Conservation (phyloP, 352 stramenopile species). For the Globisporangium viniferum region DNA sequence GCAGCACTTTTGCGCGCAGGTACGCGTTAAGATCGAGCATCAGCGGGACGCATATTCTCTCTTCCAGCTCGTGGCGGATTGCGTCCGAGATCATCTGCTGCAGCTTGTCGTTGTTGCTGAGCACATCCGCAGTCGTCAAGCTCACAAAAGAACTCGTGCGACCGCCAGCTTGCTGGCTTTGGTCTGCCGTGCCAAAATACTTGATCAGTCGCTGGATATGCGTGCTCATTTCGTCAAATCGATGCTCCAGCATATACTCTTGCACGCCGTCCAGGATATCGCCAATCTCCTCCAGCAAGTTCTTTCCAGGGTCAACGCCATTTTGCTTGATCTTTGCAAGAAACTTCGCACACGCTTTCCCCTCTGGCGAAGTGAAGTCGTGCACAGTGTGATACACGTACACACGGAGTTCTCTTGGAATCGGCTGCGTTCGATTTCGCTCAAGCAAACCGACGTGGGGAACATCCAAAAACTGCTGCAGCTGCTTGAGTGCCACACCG, state of each 20-base stretch:
- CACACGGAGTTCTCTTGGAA: slow-evolving; percentile 69
- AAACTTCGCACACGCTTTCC: slow-evolving; percentile 78
- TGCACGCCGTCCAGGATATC: slow-evolving; percentile 80
- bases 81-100: slow-evolving; percentile 77
- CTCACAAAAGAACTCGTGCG: slow-evolving; percentile 72
- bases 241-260: slow-evolving; percentile 86
- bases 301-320: slow-evolving; percentile 41
- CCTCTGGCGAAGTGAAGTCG: slow-evolving; percentile 70
- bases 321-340: slow-evolving; percentile 51
- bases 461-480: slow-evolving; percentile 81
- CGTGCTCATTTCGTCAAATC: slow-evolving; percentile 71
- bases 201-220: slow-evolving; percentile 67
- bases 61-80: slow-evolving; percentile 81
- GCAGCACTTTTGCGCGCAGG: slow-evolving; percentile 43
- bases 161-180: slow-evolving; percentile 13
- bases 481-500: slow-evolving; percentile 68
- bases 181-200: slow-evolving; percentile 22
- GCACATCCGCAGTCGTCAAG: slow-evolving; percentile 48
- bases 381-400: slow-evolving; percentile 82
- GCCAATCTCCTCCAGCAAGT: slow-evolving; percentile 68
- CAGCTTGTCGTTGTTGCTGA: slow-evolving; percentile 72
- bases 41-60: slow-evolving; percentile 75
- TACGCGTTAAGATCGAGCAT: slow-evolving; percentile 55
- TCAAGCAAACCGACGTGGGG: slow-evolving; percentile 65
- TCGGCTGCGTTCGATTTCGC: slow-evolving; percentile 77